Conservation (phyloP, 2,329 filamentous ascomycete species). For the Ceratocystis alfenasii region DNA sequence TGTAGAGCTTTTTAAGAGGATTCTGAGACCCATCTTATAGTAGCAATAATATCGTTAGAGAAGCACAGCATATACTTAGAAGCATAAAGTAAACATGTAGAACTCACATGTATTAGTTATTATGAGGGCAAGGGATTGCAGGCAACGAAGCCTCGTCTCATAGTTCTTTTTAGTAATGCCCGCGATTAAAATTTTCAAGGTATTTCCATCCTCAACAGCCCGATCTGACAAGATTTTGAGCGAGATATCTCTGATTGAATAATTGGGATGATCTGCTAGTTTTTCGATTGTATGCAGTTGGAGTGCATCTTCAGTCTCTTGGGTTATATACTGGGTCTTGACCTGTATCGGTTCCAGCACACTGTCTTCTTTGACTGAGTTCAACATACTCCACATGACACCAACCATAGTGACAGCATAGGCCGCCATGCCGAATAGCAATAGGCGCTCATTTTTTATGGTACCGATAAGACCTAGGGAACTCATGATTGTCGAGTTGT, state of each 20-base stretch:
- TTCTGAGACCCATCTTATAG: conserved; percentile 32
- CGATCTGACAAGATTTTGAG: conserved; percentile 46
- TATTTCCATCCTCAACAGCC: conserved; percentile 45
- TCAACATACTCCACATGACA: conserved; percentile 47
- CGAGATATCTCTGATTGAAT: conserved; percentile 58
- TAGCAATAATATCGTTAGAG: background rate
- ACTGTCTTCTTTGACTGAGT: conserved; percentile 49
- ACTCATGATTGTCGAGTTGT: conserved; percentile 14
- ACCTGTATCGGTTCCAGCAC: conserved; percentile 53
- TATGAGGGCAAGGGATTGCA: conserved; percentile 46
- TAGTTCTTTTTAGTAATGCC: conserved; percentile 49
- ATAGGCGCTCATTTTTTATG: conserved; percentile 40
- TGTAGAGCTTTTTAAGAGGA: conserved; percentile 33
- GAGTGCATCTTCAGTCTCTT: conserved; percentile 62
- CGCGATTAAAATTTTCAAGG: conserved; percentile 41
- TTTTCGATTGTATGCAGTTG: conserved; percentile 54
- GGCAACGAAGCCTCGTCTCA: conserved; percentile 44
- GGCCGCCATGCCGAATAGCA: conserved; percentile 43
- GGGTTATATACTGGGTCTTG: conserved; percentile 60
- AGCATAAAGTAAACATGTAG: conserved; percentile 2
- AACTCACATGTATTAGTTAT: conserved; percentile 32
- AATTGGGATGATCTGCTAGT: conserved; percentile 58
- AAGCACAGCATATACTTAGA: background rate
- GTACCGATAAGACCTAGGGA: conserved; percentile 22
- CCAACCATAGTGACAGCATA: conserved; percentile 47